phyloP scores from a whole-genome alignment of 495 filamentous ascomycete species.

The Hypoxylon fragiforme region DNA sequence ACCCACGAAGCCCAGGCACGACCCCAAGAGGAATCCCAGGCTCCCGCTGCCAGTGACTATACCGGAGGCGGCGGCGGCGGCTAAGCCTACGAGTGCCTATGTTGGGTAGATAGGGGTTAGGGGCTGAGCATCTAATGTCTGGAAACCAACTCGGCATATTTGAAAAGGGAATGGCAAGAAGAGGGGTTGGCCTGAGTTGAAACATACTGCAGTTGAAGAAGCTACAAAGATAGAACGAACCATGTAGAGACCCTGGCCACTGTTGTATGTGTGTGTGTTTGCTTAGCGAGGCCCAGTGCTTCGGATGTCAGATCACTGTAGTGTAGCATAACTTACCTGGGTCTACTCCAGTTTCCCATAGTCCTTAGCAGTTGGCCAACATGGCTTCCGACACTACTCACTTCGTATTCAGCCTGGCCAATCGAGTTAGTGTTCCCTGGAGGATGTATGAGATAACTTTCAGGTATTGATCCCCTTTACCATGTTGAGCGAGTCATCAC shows the following conservation, averaged over 20 bases:
- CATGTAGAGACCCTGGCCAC: conserved; percentile 27
- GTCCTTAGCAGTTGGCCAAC: conserved; percentile 23
- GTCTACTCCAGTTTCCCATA: conserved; percentile 29
- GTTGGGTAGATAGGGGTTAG: neutral
- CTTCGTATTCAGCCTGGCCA: conserved; percentile 19
- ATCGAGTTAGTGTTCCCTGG: neutral
- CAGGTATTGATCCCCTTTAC: too few species aligned
- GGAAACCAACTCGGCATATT: too few species aligned
- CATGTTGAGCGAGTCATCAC: too few species aligned
- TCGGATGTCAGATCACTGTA: too few species aligned
- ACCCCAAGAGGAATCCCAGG: conserved; percentile 19
- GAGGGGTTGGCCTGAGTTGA: too few species aligned
- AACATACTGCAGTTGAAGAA: conserved; percentile 18
- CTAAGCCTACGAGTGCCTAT: conserved; percentile 23
- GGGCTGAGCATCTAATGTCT: too few species aligned
- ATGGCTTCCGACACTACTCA: conserved; percentile 18
- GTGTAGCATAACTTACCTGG: too few species aligned
- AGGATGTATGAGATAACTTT: too few species aligned
- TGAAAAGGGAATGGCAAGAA: neutral
- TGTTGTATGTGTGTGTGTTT: too few species aligned
- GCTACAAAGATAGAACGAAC: conserved; percentile 29
- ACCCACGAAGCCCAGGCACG: conserved; percentile 20
- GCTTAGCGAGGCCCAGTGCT: too few species aligned
- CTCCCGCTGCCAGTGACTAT: conserved; percentile 20
- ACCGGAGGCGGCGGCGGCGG: conserved; percentile 14